Conservation (phyloP, 2,329 filamentous ascomycete species). For the Ampelomyces quisqualis region DNA sequence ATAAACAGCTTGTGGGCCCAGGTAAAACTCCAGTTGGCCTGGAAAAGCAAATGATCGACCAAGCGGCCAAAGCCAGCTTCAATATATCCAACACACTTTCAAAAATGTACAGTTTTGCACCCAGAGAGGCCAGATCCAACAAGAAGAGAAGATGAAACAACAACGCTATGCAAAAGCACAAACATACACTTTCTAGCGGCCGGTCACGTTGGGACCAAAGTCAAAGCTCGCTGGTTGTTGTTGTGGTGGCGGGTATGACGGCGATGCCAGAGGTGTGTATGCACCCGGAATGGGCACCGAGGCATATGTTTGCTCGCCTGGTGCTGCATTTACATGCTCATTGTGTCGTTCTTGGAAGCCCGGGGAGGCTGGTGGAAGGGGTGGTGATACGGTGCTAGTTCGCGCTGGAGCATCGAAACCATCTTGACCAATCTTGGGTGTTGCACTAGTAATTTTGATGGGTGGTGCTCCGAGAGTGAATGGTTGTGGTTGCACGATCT, state of each 20-base stretch:
- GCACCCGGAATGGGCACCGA: constrained; percentile 86
- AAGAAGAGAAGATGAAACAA: constrained; percentile 5
- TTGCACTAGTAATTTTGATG: constrained; percentile 72
- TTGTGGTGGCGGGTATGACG: constrained; percentile 43
- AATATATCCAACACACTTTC: background rate
- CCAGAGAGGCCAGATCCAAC: constrained; percentile 21
- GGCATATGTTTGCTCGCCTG: constrained; percentile 81
- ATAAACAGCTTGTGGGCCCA: background rate
- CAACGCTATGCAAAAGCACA: constrained; percentile 2
- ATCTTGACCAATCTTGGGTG: constrained; percentile 65
- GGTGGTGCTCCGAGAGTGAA: constrained; percentile 90
- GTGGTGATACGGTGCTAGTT: constrained; percentile 42
- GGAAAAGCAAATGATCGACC: constrained; percentile 11
- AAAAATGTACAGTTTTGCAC: constrained; percentile 29
- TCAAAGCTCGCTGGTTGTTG: constrained; percentile 38
- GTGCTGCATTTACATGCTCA: constrained; percentile 67
- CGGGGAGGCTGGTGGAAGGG: constrained; percentile 38
- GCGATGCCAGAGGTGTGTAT: constrained; percentile 58
- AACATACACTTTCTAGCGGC: constrained; percentile 20
- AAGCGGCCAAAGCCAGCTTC: constrained; percentile 10
- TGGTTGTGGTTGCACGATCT: constrained; percentile 54
- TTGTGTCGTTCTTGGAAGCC: constrained; percentile 52
- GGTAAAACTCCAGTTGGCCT: background rate
- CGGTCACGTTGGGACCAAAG: constrained; percentile 38
- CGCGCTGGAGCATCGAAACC: constrained; percentile 56